phyloP scores from a whole-genome alignment of 805 yeast genomes.

The Candida patagonica region DNA sequence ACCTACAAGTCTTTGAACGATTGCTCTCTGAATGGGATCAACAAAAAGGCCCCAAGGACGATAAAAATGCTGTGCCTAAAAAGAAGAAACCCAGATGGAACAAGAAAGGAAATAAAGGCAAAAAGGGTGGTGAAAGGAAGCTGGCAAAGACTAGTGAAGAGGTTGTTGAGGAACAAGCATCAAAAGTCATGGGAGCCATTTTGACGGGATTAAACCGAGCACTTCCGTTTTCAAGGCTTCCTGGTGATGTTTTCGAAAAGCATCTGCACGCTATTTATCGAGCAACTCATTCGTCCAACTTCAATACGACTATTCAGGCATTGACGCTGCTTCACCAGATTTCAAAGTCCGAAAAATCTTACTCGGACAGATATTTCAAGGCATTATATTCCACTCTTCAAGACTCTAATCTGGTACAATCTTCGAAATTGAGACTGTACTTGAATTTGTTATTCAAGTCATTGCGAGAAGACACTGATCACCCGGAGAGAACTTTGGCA shows the following conservation, averaged over 20 bases:
- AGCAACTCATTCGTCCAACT: constrained; percentile 89
- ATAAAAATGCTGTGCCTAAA: constrained; percentile 26
- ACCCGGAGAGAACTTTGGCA: constrained; percentile 59
- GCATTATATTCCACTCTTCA: constrained; percentile 83
- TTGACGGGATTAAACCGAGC: constrained; percentile 94
- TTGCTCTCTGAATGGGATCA: constrained; percentile 60
- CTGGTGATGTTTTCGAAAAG: constrained; percentile 51
- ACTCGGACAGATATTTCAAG: constrained; percentile 56
- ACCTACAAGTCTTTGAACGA: constrained; percentile 80
- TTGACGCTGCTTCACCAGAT: constrained; percentile 78
- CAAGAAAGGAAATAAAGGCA: constrained; percentile 69
- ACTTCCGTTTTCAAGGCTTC: constrained; percentile 77
- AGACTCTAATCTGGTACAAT: constrained; percentile 72
- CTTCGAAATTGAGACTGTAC: constrained; percentile 90
- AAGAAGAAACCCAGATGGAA: constrained; percentile 57
- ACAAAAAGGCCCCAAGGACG: constrained; percentile 28
- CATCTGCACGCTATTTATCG: constrained; percentile 80
- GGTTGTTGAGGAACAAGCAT: constrained; percentile 58
- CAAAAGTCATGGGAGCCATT: constrained; percentile 80
- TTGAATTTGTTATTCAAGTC: constrained; percentile 79
- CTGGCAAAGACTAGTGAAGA: constrained; percentile 22
- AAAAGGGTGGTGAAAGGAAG: constrained; percentile 53
- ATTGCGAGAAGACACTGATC: constrained; percentile 56
- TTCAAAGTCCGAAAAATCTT: constrained; percentile 41
- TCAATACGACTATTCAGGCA: constrained; percentile 91